Evolutionary conservation across 345 rosid species (phyloP), one percentile per base, ranked within the genome.

Genomic region (Eucalyptus sp.): DNA sequence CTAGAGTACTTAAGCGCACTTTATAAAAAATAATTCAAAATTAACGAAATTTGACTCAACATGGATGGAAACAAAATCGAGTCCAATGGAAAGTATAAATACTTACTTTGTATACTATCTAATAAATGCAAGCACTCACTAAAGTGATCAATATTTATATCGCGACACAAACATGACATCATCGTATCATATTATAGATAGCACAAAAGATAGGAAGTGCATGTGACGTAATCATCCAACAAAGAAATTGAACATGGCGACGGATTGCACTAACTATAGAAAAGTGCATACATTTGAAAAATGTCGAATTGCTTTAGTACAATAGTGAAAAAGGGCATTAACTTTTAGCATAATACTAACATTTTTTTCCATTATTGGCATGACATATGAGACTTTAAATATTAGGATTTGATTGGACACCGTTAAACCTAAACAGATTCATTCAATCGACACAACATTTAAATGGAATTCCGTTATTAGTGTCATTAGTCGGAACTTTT

Each of bases 41-140:
- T 66, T 15, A n/a, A n/a, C 6, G 2, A n/a, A 66, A 7, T 4
- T 66, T 14, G 6, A n/a, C 17, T 66, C 7, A 64, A 14, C 76
- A 7, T 0, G 1, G 1, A 14, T 52, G 24, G 22, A 17, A 51
- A 51, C 13, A n/a, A 29, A 27, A 1, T 27, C 3, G 14, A n/a
- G 41, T 31, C 9, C 5, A 2, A 14, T 7, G 20, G 33, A 66
- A 66, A 64, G 41, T n/a, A 4, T 2, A 64, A 13, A 4, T 24
- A 13, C 41, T 60, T 27, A 27, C 31, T 27, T 27, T 12, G 15
- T 27, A 1, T n/a, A n/a, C 4, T 14, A 4, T 64, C 10, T n/a
- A n/a, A 2, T 66, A n/a, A 66, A 15, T 7, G 41, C 41, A 4
- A 66, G 20, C 41, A 7, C 18, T 4, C 18, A 0, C 33, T 64